phyloP scores from a whole-genome alignment of 1,284 basidiomycete species.

The Cystobasidiaceae sp. region DNA sequence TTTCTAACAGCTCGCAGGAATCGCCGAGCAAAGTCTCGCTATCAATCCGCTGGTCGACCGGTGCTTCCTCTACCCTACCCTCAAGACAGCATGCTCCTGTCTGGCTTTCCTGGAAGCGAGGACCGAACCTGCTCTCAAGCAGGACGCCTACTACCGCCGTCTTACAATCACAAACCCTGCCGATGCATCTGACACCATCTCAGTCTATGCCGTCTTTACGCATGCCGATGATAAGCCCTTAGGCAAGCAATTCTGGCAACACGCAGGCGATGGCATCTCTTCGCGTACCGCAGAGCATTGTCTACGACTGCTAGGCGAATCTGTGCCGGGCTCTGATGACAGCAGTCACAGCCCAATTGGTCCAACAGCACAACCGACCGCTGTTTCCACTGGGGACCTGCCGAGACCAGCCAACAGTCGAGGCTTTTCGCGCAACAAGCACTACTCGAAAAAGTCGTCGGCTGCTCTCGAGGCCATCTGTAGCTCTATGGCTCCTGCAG shows the following conservation, averaged over 20 bases:
- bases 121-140: slow-evolving; percentile 53
- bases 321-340: background rate
- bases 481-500: slow-evolving; percentile 31
- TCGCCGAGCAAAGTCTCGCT: slow-evolving; percentile 69
- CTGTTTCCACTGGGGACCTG: background rate
- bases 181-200: slow-evolving; percentile 47
- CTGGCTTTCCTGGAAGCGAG: slow-evolving; percentile 63
- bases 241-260: slow-evolving; percentile 94
- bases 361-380: slow-evolving; percentile 32
- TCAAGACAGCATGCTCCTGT: slow-evolving; percentile 65
- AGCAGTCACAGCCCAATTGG: background rate
- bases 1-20: slow-evolving; percentile 64
- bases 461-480: slow-evolving; percentile 28
- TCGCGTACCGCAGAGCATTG: slow-evolving; percentile 81
- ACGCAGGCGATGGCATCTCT: slow-evolving; percentile 83
- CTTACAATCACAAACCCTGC: slow-evolving; percentile 36
- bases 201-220: slow-evolving; percentile 74
- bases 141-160: slow-evolving; percentile 60
- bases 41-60: slow-evolving; percentile 55
- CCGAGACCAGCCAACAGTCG: slow-evolving; percentile 22
- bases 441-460: slow-evolving; percentile 25
- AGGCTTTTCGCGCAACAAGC: slow-evolving; percentile 32
- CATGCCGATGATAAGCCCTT: slow-evolving; percentile 56
- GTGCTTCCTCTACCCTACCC: slow-evolving; percentile 73
- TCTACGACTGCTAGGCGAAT: slow-evolving; percentile 58